Conservation (phyloP, 805 yeast species). For the Yarrowia sp. region DNA sequence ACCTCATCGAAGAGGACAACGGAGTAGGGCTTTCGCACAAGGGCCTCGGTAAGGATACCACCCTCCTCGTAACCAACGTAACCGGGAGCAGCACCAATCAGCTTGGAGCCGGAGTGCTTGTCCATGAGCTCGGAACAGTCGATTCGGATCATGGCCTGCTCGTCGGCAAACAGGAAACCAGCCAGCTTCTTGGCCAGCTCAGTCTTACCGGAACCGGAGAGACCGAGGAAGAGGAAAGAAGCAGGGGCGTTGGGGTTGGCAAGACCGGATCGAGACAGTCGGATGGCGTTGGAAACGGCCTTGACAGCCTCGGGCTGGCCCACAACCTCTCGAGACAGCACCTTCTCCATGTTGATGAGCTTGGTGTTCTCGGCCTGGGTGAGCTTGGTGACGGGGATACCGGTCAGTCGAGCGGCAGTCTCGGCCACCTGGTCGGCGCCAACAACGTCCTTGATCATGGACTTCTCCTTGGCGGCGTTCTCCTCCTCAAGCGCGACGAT, state of each 20-base stretch:
- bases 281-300: conserved; percentile 93
- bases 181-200: conserved; percentile 97
- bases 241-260: conserved; percentile 98
- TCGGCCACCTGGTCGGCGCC: conserved; percentile 93
- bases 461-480: conserved; percentile 68
- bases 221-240: conserved; percentile 90
- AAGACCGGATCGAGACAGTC: conserved; percentile 91
- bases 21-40: conserved; percentile 90
- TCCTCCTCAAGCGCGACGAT: conserved; percentile 79
- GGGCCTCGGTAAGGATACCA: conserved; percentile 91
- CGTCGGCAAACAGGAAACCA: conserved; percentile 94
- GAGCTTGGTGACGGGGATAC: conserved; percentile 90
- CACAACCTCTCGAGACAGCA: conserved; percentile 80
- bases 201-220: conserved; percentile 98
- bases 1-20: conserved; percentile 97
- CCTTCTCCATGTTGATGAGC: conserved; percentile 93
- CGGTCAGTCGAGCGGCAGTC: conserved; percentile 95
- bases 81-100: conserved; percentile 97
- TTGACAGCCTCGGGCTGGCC: conserved; percentile 96
- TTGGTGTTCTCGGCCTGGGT: conserved; percentile 95
- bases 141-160: conserved; percentile 94
- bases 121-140: conserved; percentile 97
- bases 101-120: conserved; percentile 93
- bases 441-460: conserved; percentile 86
- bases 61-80: conserved; percentile 97